phyloP scores from a whole-genome alignment of 2,329 filamentous ascomycete species.

The Knufia fluminis region DNA sequence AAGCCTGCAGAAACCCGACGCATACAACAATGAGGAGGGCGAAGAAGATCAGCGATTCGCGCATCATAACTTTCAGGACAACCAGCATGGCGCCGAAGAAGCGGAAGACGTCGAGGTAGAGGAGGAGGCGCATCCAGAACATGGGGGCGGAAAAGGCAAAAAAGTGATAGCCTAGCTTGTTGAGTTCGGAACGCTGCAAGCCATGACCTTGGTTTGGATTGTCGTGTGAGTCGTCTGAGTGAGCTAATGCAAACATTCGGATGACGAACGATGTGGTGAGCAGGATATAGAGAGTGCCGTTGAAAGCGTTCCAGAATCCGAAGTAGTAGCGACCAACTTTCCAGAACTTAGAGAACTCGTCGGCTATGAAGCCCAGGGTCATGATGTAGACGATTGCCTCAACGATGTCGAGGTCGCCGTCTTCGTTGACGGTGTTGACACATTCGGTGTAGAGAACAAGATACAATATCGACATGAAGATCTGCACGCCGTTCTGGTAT shows the following conservation, averaged over 20 bases:
- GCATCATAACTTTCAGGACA: constrained; percentile 91
- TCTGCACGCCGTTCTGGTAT: constrained; percentile 85
- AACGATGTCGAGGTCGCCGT: constrained; percentile 71
- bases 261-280: constrained; percentile 69
- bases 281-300: constrained; percentile 69
- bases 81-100: constrained; percentile 99
- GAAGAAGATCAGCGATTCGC: constrained; percentile 92
- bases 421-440: constrained; percentile 86
- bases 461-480: constrained; percentile 75
- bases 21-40: constrained; percentile 77
- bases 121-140: constrained; percentile 88
- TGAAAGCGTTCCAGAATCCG: constrained; percentile 96
- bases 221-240: constrained; percentile 35
- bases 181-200: constrained; percentile 52
- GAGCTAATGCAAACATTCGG: constrained; percentile 66
- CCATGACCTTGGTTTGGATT: constrained; percentile 35
- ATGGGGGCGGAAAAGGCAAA: constrained; percentile 86
- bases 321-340: constrained; percentile 89
- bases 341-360: constrained; percentile 81
- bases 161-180: constrained; percentile 84
- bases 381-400: constrained; percentile 84
- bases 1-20: constrained; percentile 63
- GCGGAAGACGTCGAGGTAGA: constrained; percentile 85
- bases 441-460: constrained; percentile 77
- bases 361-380: constrained; percentile 80